Evolutionary conservation across 129 eudicot species (phyloP), one percentile per base, ranked within the genome.

Genomic region (Escallonia rubra): DNA sequence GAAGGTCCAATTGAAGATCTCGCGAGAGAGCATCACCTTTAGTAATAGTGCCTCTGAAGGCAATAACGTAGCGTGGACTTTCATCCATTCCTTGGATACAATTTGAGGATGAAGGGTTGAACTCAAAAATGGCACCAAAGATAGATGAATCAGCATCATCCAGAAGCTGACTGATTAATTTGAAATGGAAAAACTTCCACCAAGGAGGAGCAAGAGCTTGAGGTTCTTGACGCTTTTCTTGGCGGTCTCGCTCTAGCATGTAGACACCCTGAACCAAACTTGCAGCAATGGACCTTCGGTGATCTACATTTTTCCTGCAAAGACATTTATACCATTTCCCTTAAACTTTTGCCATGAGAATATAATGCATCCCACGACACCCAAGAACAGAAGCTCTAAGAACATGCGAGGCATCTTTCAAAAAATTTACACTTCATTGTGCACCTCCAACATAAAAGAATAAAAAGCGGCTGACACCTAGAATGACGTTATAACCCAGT

Each of bases 211-310:
- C 96, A 54, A 94, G 90, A 68, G 90, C 86, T 68, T 78, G 72
- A n/a, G 46, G 10, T 10, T 72, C 83, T 38, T 72, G 79, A 7
- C 96, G 86, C 38, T 90, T 82, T 72, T 87, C 97, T 43, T 90
- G 96, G 41, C 93, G 95, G 54, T 94, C 97, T 23, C 85, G 81
- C 72, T 89, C 97, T 51, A 87, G 50, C 57, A 87, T 80, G 63
- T 94, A 94, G 10, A 94, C 97, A 10, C 90, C 82, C 52, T 87
- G 95, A 69, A 94, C 99, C 76, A 94, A 71, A 58, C 94, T 59
- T 44, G 99, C 97, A 38, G 99, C 90, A 38, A 90, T 75, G 14
- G 94, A 86, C 65, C 97, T 80, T 15, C 85, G 79, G 76, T 89
- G 95, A 78, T 78, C 80, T 7, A 64, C 70, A 79, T 83, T 85